A percentile compares a stretch with the other conserved stretches of the same genome.
Evolutionary conservation across 495 filamentous ascomycete species (phyloP).

Genomic region (Lasiosphaeria hispida): DNA sequence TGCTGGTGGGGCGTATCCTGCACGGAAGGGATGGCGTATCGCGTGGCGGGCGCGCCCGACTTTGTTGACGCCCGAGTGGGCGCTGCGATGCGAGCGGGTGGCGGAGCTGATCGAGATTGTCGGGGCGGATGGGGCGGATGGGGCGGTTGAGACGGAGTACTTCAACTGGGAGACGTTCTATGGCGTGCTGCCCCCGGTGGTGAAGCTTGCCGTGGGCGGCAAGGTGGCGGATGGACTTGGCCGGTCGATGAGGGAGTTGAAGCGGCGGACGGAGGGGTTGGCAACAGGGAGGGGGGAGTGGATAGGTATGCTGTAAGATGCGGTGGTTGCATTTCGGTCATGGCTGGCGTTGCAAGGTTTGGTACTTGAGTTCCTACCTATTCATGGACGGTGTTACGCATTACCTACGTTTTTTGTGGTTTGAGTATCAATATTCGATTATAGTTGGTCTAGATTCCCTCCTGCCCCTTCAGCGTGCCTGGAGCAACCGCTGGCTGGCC

Average conservation of each 20-base stretch:
- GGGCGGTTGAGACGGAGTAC: conserved; percentile 22
- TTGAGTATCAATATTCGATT: too few relatives aligned
- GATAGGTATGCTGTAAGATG: too few relatives aligned
- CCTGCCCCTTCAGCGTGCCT: too few relatives aligned
- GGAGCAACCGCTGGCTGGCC: too few relatives aligned
- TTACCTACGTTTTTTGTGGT: too few relatives aligned
- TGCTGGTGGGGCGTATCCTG: background rate
- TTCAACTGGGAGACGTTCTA: conserved; percentile 43
- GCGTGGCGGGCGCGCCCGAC: conserved; percentile 26
- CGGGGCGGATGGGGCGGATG: conserved; percentile 12
- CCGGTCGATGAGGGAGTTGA: conserved; percentile 33
- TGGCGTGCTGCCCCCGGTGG: conserved; percentile 30
- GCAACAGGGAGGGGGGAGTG: background rate
- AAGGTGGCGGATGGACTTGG: conserved; percentile 31
- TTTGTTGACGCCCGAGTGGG: conserved; percentile 19
- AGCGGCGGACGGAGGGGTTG: conserved; percentile 27
- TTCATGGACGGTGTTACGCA: too few relatives aligned
- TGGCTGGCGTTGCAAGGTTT: too few relatives aligned
- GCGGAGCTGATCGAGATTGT: conserved; percentile 43
- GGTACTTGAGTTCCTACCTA: too few relatives aligned
- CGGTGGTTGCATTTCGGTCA: too few relatives aligned
- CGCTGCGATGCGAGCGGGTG: conserved; percentile 37
- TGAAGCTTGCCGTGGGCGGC: conserved; percentile 16
- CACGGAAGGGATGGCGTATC: conserved; percentile 29
- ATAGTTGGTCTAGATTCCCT: too few relatives aligned